Base-by-base conservation (phyloP, 176 grass and related monocot species). In the Carex scoparia region DNA sequence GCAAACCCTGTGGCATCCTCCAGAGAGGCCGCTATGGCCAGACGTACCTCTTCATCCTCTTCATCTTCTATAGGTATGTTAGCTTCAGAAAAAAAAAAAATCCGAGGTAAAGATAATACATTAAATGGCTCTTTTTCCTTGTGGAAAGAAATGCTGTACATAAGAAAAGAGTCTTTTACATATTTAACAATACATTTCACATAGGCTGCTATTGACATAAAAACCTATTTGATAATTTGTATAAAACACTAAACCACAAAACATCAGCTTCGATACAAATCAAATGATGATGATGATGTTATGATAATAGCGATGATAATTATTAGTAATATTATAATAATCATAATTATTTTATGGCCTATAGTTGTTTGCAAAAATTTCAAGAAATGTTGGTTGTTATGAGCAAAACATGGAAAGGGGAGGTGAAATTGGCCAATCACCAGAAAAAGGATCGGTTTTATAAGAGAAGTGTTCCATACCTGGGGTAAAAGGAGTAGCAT, bases 21-120 rank as follows among this genome's bases (percentile, higher is more conserved):
- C 65, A 99, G 58, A 37, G 91, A 91, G 31, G 91, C 91, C 31
- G 87, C 90, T 65, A 91, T 84, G 54, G 91, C 88, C 55, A 84
- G 85, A 85, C 90, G 77, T 58, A 94, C 70, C 67, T 96, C 97
- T 69, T 88, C 90, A 81, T 92, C 91, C 28, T 99, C 93, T 67
- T 87, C 84, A 35, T 83, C 86, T 10, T 81, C 28, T 19, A 76
- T 13, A 33, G 40, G 7, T 78, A 87, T 56, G 86, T 93, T 90
- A 48, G 85, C 95, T 98, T 69, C 60, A 83, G 69, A 73, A 84
- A 70, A 83, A 46, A 40, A n/a, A 53, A 79, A 79, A 53, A 31
- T 59, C n/a, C 40, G 2, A 32, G 28, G 15, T 61, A 15, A 42
- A 42, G 55, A 40, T 61, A 7, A 40, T 61, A 3, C 27, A 77